These are phyloP conservation scores for Penicillium maclennaniae DNA, from an alignment of 495 filamentous ascomycete species.

Conservation along the genomic window DNA sequence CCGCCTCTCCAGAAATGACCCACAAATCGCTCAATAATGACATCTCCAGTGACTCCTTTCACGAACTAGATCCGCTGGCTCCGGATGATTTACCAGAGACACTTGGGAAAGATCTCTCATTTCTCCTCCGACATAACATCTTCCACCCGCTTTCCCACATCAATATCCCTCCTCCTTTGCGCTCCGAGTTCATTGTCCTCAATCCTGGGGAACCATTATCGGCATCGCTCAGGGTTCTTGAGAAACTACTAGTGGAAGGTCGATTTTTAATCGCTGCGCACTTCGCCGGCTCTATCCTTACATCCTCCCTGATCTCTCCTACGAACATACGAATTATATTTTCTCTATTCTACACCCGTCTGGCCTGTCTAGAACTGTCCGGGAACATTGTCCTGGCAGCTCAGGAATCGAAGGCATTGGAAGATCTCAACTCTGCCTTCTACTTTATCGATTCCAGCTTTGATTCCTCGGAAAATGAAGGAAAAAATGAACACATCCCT, in stretches of 20 bases:
- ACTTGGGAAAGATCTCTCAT: constrained; percentile 67
- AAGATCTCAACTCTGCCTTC: constrained; percentile 67
- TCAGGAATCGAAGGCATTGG: constrained; percentile 78
- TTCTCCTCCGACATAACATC: constrained; percentile 70
- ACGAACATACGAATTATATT: constrained; percentile 65
- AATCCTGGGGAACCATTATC: constrained; percentile 36
- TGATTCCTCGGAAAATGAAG: constrained; percentile 21
- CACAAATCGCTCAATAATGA: constrained; percentile 8
- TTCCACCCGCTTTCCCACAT: constrained; percentile 74
- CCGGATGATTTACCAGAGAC: constrained; percentile 34
- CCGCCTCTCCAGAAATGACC: constrained; percentile 12
- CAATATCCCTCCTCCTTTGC: constrained; percentile 62
- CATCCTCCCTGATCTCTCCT: constrained; percentile 45
- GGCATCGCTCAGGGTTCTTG: constrained; percentile 43
- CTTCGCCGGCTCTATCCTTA: constrained; percentile 37
- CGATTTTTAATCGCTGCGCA: constrained; percentile 59
- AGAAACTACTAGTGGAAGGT: constrained; percentile 68
- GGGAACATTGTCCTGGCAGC: constrained; percentile 70
- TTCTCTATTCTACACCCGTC: constrained; percentile 71
- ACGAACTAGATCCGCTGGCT: constrained; percentile 31
- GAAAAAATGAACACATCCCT: constrained; percentile 32
- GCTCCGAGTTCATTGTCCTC: constrained; percentile 39
- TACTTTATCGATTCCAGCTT: constrained; percentile 55
- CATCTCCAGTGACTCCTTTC: constrained; percentile 30
- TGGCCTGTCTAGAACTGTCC: constrained; percentile 75